Base-by-base conservation (phyloP, 2,329 filamentous ascomycete genomes). In the Cladorrhinum sp. region DNA sequence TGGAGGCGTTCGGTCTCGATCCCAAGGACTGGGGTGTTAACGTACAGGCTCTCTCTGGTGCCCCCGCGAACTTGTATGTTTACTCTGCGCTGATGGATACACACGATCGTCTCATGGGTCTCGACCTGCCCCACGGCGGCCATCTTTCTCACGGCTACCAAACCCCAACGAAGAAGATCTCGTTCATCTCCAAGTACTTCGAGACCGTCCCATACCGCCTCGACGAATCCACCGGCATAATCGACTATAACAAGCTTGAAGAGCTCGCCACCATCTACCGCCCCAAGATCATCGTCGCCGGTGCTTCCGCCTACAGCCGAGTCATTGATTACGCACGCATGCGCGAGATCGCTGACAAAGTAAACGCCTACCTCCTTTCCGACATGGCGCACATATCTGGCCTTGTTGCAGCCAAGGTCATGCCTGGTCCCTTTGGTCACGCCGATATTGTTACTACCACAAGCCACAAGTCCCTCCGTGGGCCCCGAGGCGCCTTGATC, bases 301-400 rank as follows among this genome's bases (percentile, higher is more conserved):
- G 93, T 68, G 93, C 95, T 58, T 96, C 92, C 62, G 95, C 95
- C 51, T 99, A 99, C 81, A 95, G 92, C 79, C 89, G 95, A 66
- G 82, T 96, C 65, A 96, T 99, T 69, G 93, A 99, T 79, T 99
- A 99, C 78, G 86, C 89, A 70, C 88, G 90, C 68, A 95, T 99
- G 85, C 91, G 91, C 66, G 85, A 92, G 68, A 95, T 96, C 66
- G 90, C 90, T 68, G 90, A 96, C 77, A 96, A 96, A 78, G 85
- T 92, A 60, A 92, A 92, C 69, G 92, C 92, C 71, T 99, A 98
- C 78, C 84, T 99, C 60, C 80, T 99, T 63, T 91, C 92, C 69
- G 95, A 99, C 73, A 97, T 99, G 87, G 95, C 95, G 57, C 95
- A 99, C 73, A 96, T 99, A 68, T 98, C 93, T 9, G 95, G 95